phyloP scores from a whole-genome alignment of 148 eudicot genomes.

The Cornus kousa region DNA sequence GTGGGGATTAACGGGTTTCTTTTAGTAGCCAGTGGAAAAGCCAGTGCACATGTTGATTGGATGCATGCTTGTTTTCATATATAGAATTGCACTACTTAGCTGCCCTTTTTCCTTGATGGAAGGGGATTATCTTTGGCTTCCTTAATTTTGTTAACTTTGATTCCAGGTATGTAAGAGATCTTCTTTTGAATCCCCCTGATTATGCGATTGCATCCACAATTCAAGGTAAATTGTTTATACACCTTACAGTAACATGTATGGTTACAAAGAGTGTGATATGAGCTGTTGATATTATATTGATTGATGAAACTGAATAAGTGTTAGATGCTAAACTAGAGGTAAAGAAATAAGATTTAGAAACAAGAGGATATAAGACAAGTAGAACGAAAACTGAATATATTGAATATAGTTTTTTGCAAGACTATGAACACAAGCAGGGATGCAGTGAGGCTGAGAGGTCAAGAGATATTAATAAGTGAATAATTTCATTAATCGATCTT shows the following conservation, averaged over 20 bases:
- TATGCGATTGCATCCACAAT: conserved; percentile 74
- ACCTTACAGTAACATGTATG: neutral
- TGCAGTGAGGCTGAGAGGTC: too few species aligned
- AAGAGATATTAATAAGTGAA: too few species aligned
- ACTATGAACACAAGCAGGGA: too few species aligned
- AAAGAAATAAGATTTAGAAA: too few species aligned
- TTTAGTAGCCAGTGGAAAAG: neutral
- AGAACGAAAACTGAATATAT: too few species aligned
- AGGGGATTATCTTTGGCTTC: neutral
- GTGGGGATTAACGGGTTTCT: neutral
- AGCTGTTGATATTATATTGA: too few species aligned
- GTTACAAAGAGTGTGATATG: neutral
- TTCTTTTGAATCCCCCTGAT: conserved; percentile 97
- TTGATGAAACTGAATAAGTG: too few species aligned
- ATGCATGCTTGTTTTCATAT: neutral
- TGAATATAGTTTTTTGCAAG: too few species aligned
- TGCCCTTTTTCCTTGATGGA: neutral
- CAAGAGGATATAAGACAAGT: too few species aligned
- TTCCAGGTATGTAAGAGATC: conserved; percentile 86
- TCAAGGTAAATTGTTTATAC: conserved; percentile 53
- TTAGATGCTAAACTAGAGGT: too few species aligned
- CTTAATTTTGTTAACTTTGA: conserved; percentile 6
- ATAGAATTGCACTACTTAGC: conserved; percentile 3
- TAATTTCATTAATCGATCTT: too few species aligned
- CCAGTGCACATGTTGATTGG: neutral